Percentiles rank a stretch among this genome's conserved stretches.
Conservation (phyloP, 163 green algal species). For the Chlorella variabilis region DNA sequence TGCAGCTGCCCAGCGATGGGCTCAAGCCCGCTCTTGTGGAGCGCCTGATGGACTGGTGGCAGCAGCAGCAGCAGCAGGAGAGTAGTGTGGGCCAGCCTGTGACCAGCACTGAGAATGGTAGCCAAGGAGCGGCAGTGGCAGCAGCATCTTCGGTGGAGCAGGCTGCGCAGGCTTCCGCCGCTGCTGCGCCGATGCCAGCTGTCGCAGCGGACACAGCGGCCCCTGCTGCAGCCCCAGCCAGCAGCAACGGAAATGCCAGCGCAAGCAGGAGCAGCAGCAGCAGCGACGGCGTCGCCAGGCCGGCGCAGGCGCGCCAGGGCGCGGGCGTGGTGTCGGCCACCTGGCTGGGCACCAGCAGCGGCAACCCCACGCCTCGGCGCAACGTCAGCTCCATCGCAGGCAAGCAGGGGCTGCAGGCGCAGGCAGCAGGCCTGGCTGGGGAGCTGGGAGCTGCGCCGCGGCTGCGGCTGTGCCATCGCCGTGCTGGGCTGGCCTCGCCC, state of each 20-base stretch:
- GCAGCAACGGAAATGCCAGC: neutral
- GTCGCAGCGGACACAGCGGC: neutral
- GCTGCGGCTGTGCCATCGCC: too few relatives aligned
- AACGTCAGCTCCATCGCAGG: conserved; percentile 46
- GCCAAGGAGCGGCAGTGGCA: neutral
- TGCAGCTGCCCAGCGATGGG: conserved; percentile 25
- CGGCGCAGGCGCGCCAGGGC: neutral
- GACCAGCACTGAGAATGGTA: neutral
- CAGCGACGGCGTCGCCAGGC: neutral
- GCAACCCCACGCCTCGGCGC: conserved; percentile 73
- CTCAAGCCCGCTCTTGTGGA: conserved; percentile 42
- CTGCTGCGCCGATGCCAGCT: neutral
- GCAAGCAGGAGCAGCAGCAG: neutral
- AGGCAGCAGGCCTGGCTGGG: too few relatives aligned
- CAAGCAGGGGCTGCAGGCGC: neutral
- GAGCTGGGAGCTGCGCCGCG: too few relatives aligned
- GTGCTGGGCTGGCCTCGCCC: too few relatives aligned
- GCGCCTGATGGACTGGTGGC: conserved; percentile 36
- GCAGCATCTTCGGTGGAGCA: neutral
- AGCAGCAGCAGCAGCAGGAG: conserved; percentile 2
- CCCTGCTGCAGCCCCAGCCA: neutral
- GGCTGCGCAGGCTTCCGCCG: neutral
- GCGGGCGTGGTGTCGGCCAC: conserved; percentile 68
- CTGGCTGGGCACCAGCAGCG: conserved; percentile 92
- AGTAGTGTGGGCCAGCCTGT: neutral